Percentiles rank a stretch among this genome's conserved stretches.
These are phyloP conservation scores for Setaria viridis DNA, from an alignment of 202 grass and related monocot species.

Conservation along the genomic window DNA sequence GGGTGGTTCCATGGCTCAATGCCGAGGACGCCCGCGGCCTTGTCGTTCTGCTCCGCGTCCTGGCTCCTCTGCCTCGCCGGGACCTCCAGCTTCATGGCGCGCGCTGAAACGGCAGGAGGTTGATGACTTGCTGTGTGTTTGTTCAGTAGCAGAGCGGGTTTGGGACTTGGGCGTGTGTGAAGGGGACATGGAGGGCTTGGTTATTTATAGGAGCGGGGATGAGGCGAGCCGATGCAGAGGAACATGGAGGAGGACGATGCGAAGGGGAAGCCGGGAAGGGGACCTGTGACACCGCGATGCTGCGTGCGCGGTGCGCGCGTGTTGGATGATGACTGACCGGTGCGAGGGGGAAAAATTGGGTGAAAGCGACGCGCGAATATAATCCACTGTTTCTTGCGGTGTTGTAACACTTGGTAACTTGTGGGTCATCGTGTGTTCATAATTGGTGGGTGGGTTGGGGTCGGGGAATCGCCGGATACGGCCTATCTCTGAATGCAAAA, in stretches of 20 bases:
- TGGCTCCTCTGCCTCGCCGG: conserved; percentile 48
- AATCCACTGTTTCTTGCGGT: conserved; percentile 3
- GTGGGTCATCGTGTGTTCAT: background rate
- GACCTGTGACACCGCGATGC: background rate
- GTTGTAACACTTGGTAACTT: background rate
- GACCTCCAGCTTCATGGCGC: conserved; percentile 48
- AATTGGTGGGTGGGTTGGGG: background rate
- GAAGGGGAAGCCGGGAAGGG: background rate
- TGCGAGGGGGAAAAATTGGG: background rate
- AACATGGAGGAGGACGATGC: background rate
- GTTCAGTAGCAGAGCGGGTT: background rate
- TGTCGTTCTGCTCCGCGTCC: conserved; percentile 28
- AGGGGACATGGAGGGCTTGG: background rate
- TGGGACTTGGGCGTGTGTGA: background rate
- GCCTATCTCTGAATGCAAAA: background rate
- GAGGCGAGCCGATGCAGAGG: background rate
- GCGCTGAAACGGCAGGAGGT: background rate
- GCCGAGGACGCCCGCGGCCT: background rate
- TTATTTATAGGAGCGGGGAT: conserved; percentile 34
- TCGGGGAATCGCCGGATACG: background rate
- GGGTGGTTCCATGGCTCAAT: conserved; percentile 13
- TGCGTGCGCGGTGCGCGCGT: background rate
- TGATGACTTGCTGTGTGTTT: background rate
- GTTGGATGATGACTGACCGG: conserved; percentile 9
- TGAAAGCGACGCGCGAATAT: background rate